These are phyloP conservation scores for Noccaea caerulescens DNA, from an alignment of 345 rosid species.

Conservation along the genomic window DNA sequence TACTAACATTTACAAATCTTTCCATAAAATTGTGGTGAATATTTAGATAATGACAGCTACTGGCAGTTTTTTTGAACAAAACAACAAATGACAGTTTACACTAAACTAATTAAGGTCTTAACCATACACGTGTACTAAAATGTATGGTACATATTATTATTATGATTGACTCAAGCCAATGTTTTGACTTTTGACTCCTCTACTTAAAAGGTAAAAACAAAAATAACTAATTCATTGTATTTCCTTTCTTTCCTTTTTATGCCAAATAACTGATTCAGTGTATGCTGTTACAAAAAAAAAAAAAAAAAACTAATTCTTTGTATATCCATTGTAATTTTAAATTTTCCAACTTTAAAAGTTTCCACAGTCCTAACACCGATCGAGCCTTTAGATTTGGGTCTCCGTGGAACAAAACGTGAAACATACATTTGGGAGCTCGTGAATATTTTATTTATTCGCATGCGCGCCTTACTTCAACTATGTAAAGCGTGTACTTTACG, in stretches of 20 bases:
- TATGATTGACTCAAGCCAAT: background rate
- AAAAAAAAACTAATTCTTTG: too few relatives aligned
- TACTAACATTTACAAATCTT: background rate
- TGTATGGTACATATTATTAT: constrained; percentile 5
- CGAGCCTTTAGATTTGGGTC: constrained; percentile 32
- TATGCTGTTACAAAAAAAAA: background rate
- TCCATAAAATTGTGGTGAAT: background rate
- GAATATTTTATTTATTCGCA: constrained; percentile 18
- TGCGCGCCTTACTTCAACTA: background rate
- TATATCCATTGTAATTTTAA: background rate
- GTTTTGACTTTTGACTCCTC: background rate
- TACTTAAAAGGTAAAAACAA: constrained; percentile 1
- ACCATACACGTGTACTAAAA: background rate
- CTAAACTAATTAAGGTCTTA: background rate
- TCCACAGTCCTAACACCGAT: background rate
- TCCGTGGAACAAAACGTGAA: constrained; percentile 34
- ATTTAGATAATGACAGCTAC: too few relatives aligned
- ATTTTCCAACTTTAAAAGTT: background rate
- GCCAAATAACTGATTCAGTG: background rate
- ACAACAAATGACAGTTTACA: background rate
- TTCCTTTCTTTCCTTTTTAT: background rate
- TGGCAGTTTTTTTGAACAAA: too few relatives aligned
- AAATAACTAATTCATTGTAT: background rate
- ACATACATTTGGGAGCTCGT: constrained; percentile 27
- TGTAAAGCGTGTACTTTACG: background rate